Evolutionary conservation across 2,329 filamentous ascomycete genomes (phyloP).

Genomic region (Ceratocystiopsis brevicomis): DNA sequence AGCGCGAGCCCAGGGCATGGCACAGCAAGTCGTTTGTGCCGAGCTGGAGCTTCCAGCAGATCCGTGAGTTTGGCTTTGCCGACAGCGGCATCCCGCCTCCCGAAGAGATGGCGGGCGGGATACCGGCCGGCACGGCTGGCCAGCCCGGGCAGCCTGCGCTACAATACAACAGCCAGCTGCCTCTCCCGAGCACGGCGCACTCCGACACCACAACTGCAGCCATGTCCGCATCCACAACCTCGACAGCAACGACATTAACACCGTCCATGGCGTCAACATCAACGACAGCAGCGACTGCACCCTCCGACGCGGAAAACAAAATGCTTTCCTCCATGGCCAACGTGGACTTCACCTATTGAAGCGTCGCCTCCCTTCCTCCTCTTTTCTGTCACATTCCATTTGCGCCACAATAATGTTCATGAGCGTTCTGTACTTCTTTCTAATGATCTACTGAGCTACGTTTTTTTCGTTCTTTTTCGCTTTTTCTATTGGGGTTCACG

Average conservation of each 20-base stretch:
- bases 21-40: slow-evolving; percentile 48
- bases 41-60: slow-evolving; percentile 50
- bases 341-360: slow-evolving; percentile 11
- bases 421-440: no score
- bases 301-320: slow-evolving; percentile 7
- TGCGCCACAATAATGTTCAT: no score
- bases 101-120: slow-evolving; percentile 12
- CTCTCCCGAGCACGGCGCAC: slow-evolving; percentile 4
- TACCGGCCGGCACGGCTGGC: neutral
- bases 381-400: no score
- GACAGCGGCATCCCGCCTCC: slow-evolving; percentile 31
- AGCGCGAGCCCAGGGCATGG: slow-evolving; percentile 51
- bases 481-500: no score
- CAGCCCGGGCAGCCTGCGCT: neutral
- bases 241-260: slow-evolving; percentile 4
- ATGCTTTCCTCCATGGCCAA: slow-evolving; percentile 9
- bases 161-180: neutral
- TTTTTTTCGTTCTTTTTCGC: neutral
- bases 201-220: slow-evolving; percentile 4
- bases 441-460: neutral
- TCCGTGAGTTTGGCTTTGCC: slow-evolving; percentile 41
- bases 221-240: neutral
- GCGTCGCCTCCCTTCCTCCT: no score
- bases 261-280: neutral
- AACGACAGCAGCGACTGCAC: slow-evolving; percentile 1